A percentile compares a stretch with the other conserved stretches of the same genome.
These are phyloP conservation scores for Boletus sp. DNA, from an alignment of 768 basidiomycete genomes.

Conservation along the genomic window DNA sequence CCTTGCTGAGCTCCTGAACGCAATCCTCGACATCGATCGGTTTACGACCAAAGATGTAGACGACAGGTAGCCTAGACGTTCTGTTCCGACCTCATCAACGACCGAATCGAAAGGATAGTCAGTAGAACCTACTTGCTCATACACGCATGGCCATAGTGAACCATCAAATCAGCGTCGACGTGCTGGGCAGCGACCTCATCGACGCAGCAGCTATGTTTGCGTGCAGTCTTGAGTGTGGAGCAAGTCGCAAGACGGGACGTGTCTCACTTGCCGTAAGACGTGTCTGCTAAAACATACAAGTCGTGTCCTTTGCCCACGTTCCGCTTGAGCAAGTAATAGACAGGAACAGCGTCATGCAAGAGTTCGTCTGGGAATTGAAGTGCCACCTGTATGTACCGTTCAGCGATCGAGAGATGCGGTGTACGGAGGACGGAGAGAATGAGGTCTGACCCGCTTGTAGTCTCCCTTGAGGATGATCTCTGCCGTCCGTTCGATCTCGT, in stretches of 20 bases:
- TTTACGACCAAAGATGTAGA: constrained; percentile 87
- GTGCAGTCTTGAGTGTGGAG: neutral
- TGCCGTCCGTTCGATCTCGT: constrained; percentile 70
- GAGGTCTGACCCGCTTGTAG: constrained; percentile 62
- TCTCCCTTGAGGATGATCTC: constrained; percentile 55
- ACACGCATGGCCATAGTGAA: constrained; percentile 97
- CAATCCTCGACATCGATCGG: constrained; percentile 55
- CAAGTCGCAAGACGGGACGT: neutral
- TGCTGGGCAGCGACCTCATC: constrained; percentile 96
- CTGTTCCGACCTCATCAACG: constrained; percentile 38
- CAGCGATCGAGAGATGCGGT: neutral
- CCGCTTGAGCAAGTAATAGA: constrained; percentile 65
- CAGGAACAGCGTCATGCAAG: constrained; percentile 78
- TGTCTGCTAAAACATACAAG: constrained; percentile 92
- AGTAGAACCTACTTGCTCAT: constrained; percentile 71
- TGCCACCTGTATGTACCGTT: constrained; percentile 53
- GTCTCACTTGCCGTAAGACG: constrained; percentile 88
- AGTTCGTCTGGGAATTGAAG: constrained; percentile 97
- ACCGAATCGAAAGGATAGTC: neutral
- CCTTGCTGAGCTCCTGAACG: constrained; percentile 37
- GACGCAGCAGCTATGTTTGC: constrained; percentile 72
- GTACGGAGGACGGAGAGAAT: neutral
- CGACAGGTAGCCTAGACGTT: constrained; percentile 81
- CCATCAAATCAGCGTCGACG: constrained; percentile 83
- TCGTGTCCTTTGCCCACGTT: constrained; percentile 46